Evolutionary conservation across 163 green algal species (phyloP).

Genomic region (Coccomyxa subellipsoidea): DNA sequence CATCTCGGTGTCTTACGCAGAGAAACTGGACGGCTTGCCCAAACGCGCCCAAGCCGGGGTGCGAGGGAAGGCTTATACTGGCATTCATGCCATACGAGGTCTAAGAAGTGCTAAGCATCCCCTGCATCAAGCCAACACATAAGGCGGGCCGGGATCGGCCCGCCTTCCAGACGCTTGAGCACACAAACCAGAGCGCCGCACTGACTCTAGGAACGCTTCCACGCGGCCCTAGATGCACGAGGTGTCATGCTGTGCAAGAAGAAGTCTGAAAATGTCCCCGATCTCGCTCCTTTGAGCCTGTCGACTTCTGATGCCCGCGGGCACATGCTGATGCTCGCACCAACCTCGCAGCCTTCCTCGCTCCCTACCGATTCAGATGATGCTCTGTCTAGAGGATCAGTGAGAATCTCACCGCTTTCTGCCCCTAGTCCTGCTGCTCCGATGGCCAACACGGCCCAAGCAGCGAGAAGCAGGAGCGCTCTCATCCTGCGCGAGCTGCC

Average conservation of each 20-base stretch:
- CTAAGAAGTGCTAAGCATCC: no score
- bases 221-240: no score
- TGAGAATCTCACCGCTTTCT: neutral
- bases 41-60: neutral
- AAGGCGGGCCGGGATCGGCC: neutral
- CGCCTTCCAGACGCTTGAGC: neutral
- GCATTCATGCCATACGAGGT: no score
- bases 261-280: neutral
- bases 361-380: no score
- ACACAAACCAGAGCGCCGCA: no score
- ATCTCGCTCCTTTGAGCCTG: neutral
- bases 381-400: no score
- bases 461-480: neutral
- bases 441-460: neutral
- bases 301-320: neutral
- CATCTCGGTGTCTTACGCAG: neutral
- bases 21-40: neutral
- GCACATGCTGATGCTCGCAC: neutral
- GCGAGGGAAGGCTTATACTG: neutral
- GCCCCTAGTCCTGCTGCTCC: neutral
- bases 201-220: no score
- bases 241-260: no score
- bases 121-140: neutral
- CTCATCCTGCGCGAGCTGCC: neutral
- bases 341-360: no score